Conservation (phyloP, 2,329 filamentous ascomycete genomes). For the Sarocladium oryzae region DNA sequence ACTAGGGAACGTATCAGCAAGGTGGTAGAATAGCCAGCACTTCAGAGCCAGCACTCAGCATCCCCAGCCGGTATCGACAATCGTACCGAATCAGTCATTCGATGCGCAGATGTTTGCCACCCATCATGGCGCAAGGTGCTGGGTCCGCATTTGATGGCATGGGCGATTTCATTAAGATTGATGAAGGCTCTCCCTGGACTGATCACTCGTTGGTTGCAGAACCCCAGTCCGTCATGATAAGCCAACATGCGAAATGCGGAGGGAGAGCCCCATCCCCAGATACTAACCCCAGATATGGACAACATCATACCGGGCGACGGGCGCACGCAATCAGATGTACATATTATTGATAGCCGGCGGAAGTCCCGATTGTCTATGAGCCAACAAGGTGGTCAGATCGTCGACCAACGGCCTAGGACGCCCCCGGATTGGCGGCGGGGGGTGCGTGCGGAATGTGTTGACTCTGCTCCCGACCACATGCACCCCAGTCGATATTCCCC, state of each 20-base stretch:
- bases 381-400: background rate
- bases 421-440: background rate
- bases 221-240: background rate
- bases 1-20: no score
- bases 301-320: background rate
- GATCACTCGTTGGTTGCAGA: no score
- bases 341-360: background rate
- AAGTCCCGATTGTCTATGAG: constrained; percentile 2
- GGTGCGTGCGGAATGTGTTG: background rate
- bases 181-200: no score
- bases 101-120: no score
- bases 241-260: background rate
- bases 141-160: no score
- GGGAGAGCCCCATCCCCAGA: constrained; percentile 7
- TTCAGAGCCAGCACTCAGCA: no score
- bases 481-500: constrained; percentile 1
- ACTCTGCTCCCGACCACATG: background rate
- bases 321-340: constrained; percentile 2
- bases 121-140: no score
- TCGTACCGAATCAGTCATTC: no score
- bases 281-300: constrained; percentile 1
- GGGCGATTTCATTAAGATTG: no score
- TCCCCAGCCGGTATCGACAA: no score
- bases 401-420: background rate
- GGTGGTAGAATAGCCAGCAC: no score